phyloP scores from a whole-genome alignment of 1,284 basidiomycete genomes.

The Pisolithus thermaeus region DNA sequence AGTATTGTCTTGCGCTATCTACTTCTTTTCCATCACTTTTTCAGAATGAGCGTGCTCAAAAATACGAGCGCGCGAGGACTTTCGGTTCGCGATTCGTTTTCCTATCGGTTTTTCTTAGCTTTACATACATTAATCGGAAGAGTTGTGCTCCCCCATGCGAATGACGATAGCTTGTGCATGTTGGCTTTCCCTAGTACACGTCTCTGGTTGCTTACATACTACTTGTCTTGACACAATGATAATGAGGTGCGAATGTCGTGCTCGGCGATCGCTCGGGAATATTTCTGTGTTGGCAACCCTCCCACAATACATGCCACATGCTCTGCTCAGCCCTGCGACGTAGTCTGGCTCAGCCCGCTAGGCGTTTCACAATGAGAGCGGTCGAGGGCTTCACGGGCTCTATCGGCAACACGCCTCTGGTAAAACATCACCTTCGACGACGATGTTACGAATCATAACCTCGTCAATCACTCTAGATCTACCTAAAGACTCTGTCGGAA shows the following conservation, averaged over 20 bases:
- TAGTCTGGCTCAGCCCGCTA: conserved; percentile 10
- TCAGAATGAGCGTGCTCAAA: neutral
- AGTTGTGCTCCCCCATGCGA: conserved; percentile 2
- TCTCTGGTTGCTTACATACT: conserved; percentile 6
- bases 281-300: neutral
- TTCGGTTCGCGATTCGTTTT: neutral
- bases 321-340: conserved; percentile 38
- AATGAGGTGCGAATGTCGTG: conserved; percentile 21
- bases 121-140: conserved; percentile 1
- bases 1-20: conserved; percentile 19
- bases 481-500: conserved; percentile 80
- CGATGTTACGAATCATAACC: neutral
- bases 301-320: neutral
- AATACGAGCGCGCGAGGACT: neutral
- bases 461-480: conserved; percentile 51
- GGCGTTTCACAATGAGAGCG: conserved; percentile 22
- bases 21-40: neutral
- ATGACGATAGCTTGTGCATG: conserved; percentile 20
- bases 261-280: conserved; percentile 3
- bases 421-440: conserved; percentile 28
- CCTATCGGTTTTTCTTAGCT: neutral
- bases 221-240: neutral
- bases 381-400: conserved; percentile 86
- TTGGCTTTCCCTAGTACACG: neutral
- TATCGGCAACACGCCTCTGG: conserved; percentile 92